phyloP scores from a whole-genome alignment of 352 stramenopile genomes.

The Globisporangium megalacanthum region DNA sequence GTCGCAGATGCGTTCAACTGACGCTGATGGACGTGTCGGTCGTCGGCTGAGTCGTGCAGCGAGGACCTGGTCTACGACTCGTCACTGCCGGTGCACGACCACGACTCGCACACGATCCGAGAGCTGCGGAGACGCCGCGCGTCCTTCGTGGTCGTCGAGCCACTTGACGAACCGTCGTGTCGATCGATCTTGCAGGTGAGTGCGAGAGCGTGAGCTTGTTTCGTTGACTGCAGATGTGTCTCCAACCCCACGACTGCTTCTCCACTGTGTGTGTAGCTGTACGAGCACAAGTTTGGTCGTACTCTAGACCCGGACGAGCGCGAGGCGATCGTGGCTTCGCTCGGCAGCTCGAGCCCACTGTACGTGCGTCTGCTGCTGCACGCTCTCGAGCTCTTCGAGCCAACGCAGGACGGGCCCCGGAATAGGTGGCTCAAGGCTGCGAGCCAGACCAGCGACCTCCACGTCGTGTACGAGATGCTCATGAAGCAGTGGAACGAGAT shows the following conservation, averaged over 20 bases:
- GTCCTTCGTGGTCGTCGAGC: slow-evolving; percentile 60
- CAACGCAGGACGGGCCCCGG: slow-evolving; percentile 18
- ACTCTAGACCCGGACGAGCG: slow-evolving; percentile 33
- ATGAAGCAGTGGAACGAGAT: slow-evolving; percentile 77
- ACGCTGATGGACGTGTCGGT: not conserved
- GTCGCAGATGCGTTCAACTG: not conserved
- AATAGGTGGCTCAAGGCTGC: slow-evolving; percentile 41
- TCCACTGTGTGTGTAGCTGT: slow-evolving; percentile 17
- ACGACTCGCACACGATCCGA: slow-evolving; percentile 67
- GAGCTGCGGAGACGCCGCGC: slow-evolving; percentile 62
- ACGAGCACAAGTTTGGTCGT: slow-evolving; percentile 22
- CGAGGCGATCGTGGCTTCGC: slow-evolving; percentile 31
- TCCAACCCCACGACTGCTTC: not conserved
- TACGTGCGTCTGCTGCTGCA: slow-evolving; percentile 62
- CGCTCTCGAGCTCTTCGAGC: slow-evolving; percentile 46
- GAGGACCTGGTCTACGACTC: slow-evolving; percentile 68
- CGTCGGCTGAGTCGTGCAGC: slow-evolving; percentile 12
- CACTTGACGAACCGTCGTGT: slow-evolving; percentile 63
- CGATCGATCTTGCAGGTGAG: slow-evolving; percentile 47
- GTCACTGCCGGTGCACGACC: slow-evolving; percentile 24
- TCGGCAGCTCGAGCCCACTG: slow-evolving; percentile 63
- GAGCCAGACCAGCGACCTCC: slow-evolving; percentile 33
- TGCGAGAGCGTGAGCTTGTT: not conserved
- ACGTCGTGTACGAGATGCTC: slow-evolving; percentile 52
- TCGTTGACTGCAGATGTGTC: not conserved